Conservation (phyloP, 2,329 filamentous ascomycete species). For the Botrytis deweyae region DNA sequence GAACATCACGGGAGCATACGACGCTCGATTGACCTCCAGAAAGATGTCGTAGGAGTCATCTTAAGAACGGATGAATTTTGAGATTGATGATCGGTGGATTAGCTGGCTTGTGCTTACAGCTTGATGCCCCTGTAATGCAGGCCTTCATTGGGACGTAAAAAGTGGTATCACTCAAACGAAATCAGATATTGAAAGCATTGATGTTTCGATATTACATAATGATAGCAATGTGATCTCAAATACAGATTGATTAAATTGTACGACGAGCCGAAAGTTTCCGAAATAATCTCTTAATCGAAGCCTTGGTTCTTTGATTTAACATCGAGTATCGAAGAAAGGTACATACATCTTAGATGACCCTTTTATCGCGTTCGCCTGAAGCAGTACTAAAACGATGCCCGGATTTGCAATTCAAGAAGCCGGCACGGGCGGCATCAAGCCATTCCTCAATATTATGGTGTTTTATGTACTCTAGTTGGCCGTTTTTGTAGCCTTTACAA, state of each 20-base stretch:
- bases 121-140: conserved; percentile 5
- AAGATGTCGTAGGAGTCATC: background rate
- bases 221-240: background rate
- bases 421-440: background rate
- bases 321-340: background rate
- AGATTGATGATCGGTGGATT: conserved; percentile 33
- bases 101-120: conserved; percentile 30
- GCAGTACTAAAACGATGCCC: background rate
- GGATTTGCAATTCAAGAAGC: background rate
- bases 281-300: background rate
- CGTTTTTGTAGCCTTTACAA: background rate
- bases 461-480: background rate
- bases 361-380: background rate
- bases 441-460: background rate
- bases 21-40: background rate
- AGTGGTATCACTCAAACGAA: background rate
- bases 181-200: background rate
- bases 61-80: background rate
- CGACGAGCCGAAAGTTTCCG: rapidly evolving
- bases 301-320: background rate
- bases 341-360: background rate
- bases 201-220: background rate
- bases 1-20: background rate
- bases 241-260: background rate
- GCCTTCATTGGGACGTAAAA: background rate